phyloP scores from a whole-genome alignment of 805 yeast genomes.

The Maudiozyma bulderi region DNA sequence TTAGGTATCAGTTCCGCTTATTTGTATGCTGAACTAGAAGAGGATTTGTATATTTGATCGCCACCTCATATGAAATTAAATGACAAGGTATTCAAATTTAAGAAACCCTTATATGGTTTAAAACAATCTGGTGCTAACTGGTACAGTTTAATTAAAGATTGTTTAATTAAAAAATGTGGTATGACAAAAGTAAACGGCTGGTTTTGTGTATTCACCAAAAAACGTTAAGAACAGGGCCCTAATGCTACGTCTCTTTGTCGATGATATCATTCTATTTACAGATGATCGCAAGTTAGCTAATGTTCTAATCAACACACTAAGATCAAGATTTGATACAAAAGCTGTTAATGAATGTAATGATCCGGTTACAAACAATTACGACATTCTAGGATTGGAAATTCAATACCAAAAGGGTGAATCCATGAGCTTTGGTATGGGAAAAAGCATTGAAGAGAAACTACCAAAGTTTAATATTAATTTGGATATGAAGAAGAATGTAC shows the following conservation, averaged over 20 bases:
- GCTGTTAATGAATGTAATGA: slow-evolving; percentile 5
- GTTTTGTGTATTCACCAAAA: slow-evolving; percentile 7
- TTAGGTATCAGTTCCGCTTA: too few relatives aligned
- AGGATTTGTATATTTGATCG: slow-evolving; percentile 1
- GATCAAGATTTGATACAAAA: slow-evolving; percentile 7
- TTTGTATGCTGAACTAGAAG: slow-evolving; percentile 2
- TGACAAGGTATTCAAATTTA: too few relatives aligned
- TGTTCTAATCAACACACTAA: background rate
- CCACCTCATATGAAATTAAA: slow-evolving; percentile 5
- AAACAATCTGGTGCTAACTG: slow-evolving; percentile 4
- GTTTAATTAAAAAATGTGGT: background rate
- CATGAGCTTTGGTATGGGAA: slow-evolving; percentile 10
- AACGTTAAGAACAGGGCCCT: background rate
- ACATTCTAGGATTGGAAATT: slow-evolving; percentile 11
- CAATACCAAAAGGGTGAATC: slow-evolving; percentile 3
- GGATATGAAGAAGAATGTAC: slow-evolving; percentile 1
- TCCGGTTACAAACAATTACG: slow-evolving; percentile 7
- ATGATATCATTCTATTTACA: slow-evolving; percentile 9
- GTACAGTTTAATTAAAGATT: background rate
- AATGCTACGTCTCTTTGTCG: slow-evolving; percentile 7
- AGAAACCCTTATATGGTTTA: too few relatives aligned
- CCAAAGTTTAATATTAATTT: slow-evolving; percentile 2
- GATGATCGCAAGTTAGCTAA: background rate
- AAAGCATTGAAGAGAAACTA: slow-evolving; percentile 3
- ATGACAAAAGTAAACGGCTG: slow-evolving; percentile 4